Evolutionary conservation across 1,139 yeast genomes (phyloP), one percentile per base, ranked within the genome.

Genomic region (Taphrina communis): DNA sequence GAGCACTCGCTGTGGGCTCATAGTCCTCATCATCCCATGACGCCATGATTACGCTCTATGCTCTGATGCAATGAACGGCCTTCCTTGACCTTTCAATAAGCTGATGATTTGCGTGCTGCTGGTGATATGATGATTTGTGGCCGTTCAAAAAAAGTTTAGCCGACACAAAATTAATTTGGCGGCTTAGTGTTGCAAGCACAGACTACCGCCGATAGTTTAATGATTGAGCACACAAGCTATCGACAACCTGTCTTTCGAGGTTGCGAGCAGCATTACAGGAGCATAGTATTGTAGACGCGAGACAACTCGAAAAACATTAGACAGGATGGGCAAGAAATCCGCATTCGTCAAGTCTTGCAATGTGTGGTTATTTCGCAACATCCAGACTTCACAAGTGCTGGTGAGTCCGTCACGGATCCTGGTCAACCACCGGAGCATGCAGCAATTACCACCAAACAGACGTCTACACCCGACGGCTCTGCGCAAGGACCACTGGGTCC

Each of bases 1-100:
- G 50, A n/a, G 42, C 48, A 9, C 50, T 14, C 14, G 51, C 58
- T 25, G 19, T 42, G 19, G 56, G 53, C 25, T 48, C 68, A 42
- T 19, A 46, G 36, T 65, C 68, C 31, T 65, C 68, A 35, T 65
- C 63, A 17, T 65, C 68, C 68, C 68, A 65, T 31, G 62, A 56
- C 11, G 63, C 62, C 68, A 65, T 65, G 53, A 19, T 48, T 48
- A 9, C 14, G 46, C 9, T 9, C 46, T 42, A 11, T 17, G 17
- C 17, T 17, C 17, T 17, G 17, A 17, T 17, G 17, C 17, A 17
- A 17, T 17, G 17, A 17, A 11, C 17, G 46, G 6, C 46, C 17
- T 14, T 42, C 46, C 6, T 11, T 11, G 46, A 6, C 46, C 14
- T 9, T 42, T 12, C 17, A 38, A 42, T 42, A 11, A 11, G 12